Percentiles rank a stretch among this genome's conserved stretches.
Conservation (phyloP, 805 yeast species). For the Candida namnaoensis region DNA sequence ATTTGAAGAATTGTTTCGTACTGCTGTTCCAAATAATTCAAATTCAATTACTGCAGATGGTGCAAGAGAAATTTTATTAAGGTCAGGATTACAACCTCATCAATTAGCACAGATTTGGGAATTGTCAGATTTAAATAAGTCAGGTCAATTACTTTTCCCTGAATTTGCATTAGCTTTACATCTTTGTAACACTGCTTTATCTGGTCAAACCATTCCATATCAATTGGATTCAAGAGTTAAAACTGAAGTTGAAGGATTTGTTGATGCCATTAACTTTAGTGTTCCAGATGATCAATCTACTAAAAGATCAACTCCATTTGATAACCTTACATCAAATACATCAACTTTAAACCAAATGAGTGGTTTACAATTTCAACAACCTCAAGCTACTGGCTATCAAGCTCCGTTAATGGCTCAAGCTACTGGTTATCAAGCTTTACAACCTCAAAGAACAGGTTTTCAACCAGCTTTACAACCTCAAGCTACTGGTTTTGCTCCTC, state of each 20-base stretch:
- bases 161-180: constrained; percentile 91
- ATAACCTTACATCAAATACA: constrained; percentile 22
- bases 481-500: constrained; percentile 16
- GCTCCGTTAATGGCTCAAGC: constrained; percentile 12
- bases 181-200: constrained; percentile 67
- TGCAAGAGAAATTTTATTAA: constrained; percentile 70
- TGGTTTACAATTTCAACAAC: constrained; percentile 21
- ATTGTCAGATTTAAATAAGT: constrained; percentile 75
- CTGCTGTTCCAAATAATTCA: constrained; percentile 54
- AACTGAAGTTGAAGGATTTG: constrained; percentile 83
- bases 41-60: constrained; percentile 55
- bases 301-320: constrained; percentile 30
- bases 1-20: constrained; percentile 76
- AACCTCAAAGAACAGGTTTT: constrained; percentile 24
- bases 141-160: constrained; percentile 83
- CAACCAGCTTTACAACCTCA: constrained; percentile 3
- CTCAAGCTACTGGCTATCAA: constrained; percentile 24
- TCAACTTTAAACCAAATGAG: constrained; percentile 24
- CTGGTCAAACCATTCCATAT: constrained; percentile 72
- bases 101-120: constrained; percentile 86
- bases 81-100: constrained; percentile 69
- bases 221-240: constrained; percentile 62
- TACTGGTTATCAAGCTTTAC: constrained; percentile 22
- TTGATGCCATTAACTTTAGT: constrained; percentile 77
- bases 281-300: constrained; percentile 45